Percentiles rank a stretch among this genome's conserved stretches.
Evolutionary conservation across 176 grass and related monocot species (phyloP).

Genomic region (Lolium perenne): DNA sequence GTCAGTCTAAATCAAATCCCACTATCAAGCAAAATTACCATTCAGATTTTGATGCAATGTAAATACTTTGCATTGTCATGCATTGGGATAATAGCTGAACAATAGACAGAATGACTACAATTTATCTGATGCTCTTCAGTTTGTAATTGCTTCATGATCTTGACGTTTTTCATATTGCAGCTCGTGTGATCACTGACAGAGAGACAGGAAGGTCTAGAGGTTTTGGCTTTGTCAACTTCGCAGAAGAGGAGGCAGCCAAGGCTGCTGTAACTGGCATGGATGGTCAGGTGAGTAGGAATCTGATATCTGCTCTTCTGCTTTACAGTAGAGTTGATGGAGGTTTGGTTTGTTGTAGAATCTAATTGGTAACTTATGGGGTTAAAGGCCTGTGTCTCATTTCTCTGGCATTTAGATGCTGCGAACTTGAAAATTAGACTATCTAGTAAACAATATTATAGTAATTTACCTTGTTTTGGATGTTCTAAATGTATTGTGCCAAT

Average conservation of each 20-base stretch:
- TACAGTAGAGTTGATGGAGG: not conserved
- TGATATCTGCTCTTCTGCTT: not conserved
- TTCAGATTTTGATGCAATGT: too few relatives aligned
- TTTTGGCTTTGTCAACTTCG: conserved; percentile 80
- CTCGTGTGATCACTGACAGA: conserved; percentile 66
- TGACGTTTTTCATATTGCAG: conserved; percentile 40
- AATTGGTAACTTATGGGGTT: too few relatives aligned
- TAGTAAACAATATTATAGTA: too few relatives aligned
- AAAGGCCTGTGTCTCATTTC: not conserved
- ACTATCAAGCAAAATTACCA: too few relatives aligned
- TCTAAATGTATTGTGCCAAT: too few relatives aligned
- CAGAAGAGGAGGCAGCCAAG: conserved; percentile 42
- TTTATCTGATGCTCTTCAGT: too few relatives aligned
- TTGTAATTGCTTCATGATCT: too few relatives aligned
- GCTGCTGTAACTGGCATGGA: conserved; percentile 60
- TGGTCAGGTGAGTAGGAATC: conserved; percentile 58
- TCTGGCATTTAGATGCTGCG: too few relatives aligned
- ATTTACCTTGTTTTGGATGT: too few relatives aligned
- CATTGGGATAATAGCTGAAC: too few relatives aligned
- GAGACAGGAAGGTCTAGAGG: conserved; percentile 83
- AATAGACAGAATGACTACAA: too few relatives aligned
- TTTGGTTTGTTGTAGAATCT: not conserved
- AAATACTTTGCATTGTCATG: too few relatives aligned
- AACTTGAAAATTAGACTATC: not conserved
- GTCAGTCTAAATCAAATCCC: conserved; percentile 31